Evolutionary conservation across 2,329 filamentous ascomycete species (phyloP).

Genomic region (Thermoascus crustaceus): DNA sequence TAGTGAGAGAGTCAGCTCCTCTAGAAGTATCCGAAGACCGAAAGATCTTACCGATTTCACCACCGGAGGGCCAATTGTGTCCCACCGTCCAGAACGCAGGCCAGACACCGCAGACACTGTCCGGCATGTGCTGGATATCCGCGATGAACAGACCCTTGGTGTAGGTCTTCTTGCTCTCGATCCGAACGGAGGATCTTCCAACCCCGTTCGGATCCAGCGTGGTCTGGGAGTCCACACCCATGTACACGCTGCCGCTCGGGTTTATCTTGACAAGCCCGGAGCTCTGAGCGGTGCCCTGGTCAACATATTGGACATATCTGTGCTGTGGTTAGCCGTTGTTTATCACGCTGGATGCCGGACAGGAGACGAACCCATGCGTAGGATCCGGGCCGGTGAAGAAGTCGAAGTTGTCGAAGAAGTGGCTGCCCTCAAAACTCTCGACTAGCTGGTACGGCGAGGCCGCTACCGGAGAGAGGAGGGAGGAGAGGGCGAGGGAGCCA

Average conservation of each 20-base stretch:
- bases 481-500: conserved; percentile 22
- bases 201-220: conserved; percentile 24
- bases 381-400: conserved; percentile 42
- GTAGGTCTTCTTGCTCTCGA: conserved; percentile 37
- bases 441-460: conserved; percentile 29
- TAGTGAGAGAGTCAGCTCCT: no score
- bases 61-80: conserved; percentile 32
- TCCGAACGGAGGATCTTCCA: conserved; percentile 38
- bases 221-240: conserved; percentile 38
- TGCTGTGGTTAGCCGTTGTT: not conserved
- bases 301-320: conserved; percentile 12
- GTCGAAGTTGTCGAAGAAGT: conserved; percentile 43
- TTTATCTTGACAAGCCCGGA: conserved; percentile 28
- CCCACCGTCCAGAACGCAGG: conserved; percentile 42
- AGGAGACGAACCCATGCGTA: conserved; percentile 43
- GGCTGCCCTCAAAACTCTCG: conserved; percentile 36
- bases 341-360: conserved; percentile 11
- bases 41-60: conserved; percentile 40
- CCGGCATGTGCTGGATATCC: conserved; percentile 42
- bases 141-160: conserved; percentile 40
- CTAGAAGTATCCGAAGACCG: no score
- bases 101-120: conserved; percentile 43
- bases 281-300: conserved; percentile 29
- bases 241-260: conserved; percentile 29
- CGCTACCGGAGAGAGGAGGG: conserved; percentile 15